A percentile compares a stretch with the other conserved stretches of the same genome.
Conservation (phyloP, 164 flowering plant genomes). For the Magnolia changhungtana region DNA sequence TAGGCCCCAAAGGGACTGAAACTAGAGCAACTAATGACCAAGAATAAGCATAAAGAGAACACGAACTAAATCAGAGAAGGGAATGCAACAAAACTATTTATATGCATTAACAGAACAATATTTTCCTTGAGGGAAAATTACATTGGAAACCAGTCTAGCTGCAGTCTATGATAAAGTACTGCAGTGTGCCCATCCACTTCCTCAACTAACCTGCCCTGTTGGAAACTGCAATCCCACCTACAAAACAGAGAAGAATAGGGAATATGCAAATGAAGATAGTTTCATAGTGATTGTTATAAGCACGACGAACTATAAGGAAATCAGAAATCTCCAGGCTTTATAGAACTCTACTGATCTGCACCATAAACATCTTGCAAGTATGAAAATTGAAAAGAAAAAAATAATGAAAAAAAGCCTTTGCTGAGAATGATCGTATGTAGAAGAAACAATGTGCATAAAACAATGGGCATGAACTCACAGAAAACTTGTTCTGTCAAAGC, state of each 20-base stretch:
- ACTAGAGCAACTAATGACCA: neutral
- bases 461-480: neutral
- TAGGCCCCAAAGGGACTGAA: neutral
- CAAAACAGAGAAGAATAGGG: conserved; percentile 10
- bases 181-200: conserved; percentile 99
- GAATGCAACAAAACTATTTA: neutral
- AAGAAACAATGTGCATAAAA: neutral
- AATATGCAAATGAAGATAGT: neutral
- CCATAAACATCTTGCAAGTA: neutral
- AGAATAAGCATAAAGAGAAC: neutral
- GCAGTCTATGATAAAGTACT: conserved; percentile 87
- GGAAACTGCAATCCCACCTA: conserved; percentile 99
- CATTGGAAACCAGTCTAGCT: conserved; percentile 94
- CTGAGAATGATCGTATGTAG: neutral
- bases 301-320: neutral
- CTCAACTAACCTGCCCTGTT: conserved; percentile 94
- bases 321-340: neutral
- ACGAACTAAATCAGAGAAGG: neutral
- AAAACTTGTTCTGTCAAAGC: neutral
- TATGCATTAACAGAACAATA: neutral
- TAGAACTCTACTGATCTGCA: neutral
- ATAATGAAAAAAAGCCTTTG: neutral
- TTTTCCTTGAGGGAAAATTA: conserved; percentile 29
- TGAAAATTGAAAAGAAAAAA: neutral
- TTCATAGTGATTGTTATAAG: neutral